Evolutionary conservation across 2,329 filamentous ascomycete species (phyloP).

Genomic region (Pseudogymnoascus sp.): DNA sequence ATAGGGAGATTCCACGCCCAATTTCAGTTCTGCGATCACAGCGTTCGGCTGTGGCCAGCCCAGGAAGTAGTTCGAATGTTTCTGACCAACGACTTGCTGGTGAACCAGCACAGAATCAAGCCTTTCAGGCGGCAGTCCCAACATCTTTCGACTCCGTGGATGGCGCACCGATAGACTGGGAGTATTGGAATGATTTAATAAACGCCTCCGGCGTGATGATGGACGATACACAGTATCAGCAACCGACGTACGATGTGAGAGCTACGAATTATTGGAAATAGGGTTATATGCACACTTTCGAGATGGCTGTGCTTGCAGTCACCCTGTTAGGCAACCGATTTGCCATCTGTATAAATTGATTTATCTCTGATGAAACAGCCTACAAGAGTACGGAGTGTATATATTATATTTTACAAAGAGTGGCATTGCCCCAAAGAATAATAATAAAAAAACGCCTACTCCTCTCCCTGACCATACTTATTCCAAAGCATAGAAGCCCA

Average conservation of each 20-base stretch:
- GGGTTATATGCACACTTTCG: not conserved
- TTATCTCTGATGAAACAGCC: not conserved
- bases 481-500: not conserved
- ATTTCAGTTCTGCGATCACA: constrained; percentile 20
- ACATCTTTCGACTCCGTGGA: constrained; percentile 16
- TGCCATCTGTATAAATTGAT: not conserved
- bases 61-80: not conserved
- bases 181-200: constrained; percentile 26
- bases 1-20: constrained; percentile 15
- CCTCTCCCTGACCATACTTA: not conserved
- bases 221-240: not conserved
- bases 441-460: not conserved
- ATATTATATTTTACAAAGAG: not conserved
- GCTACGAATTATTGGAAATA: not conserved
- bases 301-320: no score
- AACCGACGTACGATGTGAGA: not conserved
- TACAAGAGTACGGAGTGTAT: not conserved
- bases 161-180: constrained; percentile 23
- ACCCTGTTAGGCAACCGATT: no score
- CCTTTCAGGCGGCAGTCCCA: constrained; percentile 13
- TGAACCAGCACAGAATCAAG: constrained; percentile 9
- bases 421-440: not conserved
- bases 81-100: constrained; percentile 11
- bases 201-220: constrained; percentile 15
- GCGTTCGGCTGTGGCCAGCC: constrained; percentile 15